Conservation (phyloP, 768 basidiomycete genomes). For the Kwoniella mangroviensis region DNA sequence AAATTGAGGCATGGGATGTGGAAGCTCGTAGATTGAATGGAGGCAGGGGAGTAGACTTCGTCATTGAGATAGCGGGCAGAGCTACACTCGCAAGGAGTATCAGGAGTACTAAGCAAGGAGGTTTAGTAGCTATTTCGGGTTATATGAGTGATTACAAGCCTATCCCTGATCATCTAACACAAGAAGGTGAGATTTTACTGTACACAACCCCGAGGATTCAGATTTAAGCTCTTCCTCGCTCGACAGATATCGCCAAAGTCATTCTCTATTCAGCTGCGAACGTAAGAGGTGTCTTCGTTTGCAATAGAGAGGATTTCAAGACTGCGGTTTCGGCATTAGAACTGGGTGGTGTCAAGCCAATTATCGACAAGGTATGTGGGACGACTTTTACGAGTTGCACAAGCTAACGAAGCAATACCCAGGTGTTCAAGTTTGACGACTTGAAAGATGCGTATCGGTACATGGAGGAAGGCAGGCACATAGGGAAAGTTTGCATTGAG, state of each 20-base stretch:
- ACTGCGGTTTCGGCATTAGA: slow-evolving; percentile 64
- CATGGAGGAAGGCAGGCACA: slow-evolving; percentile 65
- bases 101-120: slow-evolving; percentile 40
- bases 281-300: slow-evolving; percentile 51
- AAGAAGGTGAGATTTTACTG: slow-evolving; percentile 33
- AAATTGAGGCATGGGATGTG: slow-evolving; percentile 66
- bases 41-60: slow-evolving; percentile 47
- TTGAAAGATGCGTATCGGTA: slow-evolving; percentile 64
- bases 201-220: neutral
- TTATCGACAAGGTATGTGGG: slow-evolving; percentile 63
- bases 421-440: slow-evolving; percentile 65
- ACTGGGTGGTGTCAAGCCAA: slow-evolving; percentile 62
- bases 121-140: slow-evolving; percentile 48
- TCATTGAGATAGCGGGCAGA: slow-evolving; percentile 50
- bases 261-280: slow-evolving; percentile 60
- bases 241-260: slow-evolving; percentile 52
- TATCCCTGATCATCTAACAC: slow-evolving; percentile 35
- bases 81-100: slow-evolving; percentile 46
- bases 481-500: slow-evolving; percentile 63
- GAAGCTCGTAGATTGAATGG: slow-evolving; percentile 61
- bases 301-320: slow-evolving; percentile 65
- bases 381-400: neutral
- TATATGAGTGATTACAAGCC: slow-evolving; percentile 45
- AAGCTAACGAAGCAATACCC: neutral
- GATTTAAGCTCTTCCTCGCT: neutral